These are phyloP conservation scores for Xylaria longipes DNA, from an alignment of 495 filamentous ascomycete genomes.

Conservation along the genomic window DNA sequence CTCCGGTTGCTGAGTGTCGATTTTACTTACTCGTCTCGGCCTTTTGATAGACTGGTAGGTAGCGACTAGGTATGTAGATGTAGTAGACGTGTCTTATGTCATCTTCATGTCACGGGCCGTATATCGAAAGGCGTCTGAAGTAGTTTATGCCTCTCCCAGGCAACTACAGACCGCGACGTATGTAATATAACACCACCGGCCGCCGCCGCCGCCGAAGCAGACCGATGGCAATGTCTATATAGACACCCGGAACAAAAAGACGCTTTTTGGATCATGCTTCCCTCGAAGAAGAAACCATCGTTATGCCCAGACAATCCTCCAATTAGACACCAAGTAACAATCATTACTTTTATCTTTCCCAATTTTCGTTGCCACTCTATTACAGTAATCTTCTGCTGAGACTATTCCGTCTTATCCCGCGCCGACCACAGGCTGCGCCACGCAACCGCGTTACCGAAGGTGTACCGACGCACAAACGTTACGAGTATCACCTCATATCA, in stretches of 20 bases:
- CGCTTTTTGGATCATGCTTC: no score
- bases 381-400: not conserved
- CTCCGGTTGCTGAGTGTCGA: not conserved
- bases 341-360: not conserved
- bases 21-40: not conserved
- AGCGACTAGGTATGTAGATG: not conserved
- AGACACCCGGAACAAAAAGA: no score
- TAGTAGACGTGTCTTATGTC: not conserved
- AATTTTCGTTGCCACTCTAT: no score
- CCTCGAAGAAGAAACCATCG: no score
- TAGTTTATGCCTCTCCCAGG: no score
- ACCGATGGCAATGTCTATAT: no score
- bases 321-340: not conserved
- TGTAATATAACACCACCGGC: no score
- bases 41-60: not conserved
- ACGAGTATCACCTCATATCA: not conserved
- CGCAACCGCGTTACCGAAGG: not conserved
- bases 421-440: constrained; percentile 1
- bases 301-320: no score
- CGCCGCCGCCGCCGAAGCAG: no score
- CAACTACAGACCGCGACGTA: no score
- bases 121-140: not conserved
- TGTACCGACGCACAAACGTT: not conserved
- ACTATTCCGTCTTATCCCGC: not conserved
- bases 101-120: not conserved